Conservation (phyloP, 768 basidiomycete species). For the Trametes cinnabarina region DNA sequence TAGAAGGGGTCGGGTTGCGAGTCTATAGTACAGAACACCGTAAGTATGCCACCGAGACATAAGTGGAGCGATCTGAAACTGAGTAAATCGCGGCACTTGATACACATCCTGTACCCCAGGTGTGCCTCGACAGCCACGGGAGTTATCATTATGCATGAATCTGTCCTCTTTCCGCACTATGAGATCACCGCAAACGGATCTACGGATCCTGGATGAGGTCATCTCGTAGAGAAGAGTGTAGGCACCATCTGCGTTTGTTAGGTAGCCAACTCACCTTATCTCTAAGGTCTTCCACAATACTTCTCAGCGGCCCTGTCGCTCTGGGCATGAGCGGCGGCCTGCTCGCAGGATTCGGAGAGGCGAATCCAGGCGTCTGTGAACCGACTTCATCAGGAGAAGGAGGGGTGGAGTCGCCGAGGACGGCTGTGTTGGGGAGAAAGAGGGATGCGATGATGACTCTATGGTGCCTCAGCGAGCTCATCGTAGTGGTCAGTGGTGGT, state of each 20-base stretch:
- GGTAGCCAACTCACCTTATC: constrained; percentile 46
- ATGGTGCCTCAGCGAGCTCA: constrained; percentile 73
- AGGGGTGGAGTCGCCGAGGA: constrained; percentile 55
- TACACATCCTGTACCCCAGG: too few relatives aligned
- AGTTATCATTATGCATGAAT: too few relatives aligned
- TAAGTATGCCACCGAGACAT: too few relatives aligned
- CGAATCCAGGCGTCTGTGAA: constrained; percentile 20
- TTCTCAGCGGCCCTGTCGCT: constrained; percentile 46
- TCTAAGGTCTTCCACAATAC: constrained; percentile 78
- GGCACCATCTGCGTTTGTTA: too few relatives aligned
- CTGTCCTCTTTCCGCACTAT: too few relatives aligned
- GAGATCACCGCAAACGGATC: too few relatives aligned
- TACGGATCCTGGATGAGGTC: too few relatives aligned
- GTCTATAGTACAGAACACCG: too few relatives aligned
- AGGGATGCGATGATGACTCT: constrained; percentile 80
- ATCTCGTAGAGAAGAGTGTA: too few relatives aligned
- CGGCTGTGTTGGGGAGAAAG: constrained; percentile 74
- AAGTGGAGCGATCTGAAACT: too few relatives aligned
- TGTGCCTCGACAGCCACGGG: too few relatives aligned
- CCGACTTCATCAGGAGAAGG: constrained; percentile 38
- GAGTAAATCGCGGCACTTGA: too few relatives aligned
- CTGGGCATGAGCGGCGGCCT: constrained; percentile 17
- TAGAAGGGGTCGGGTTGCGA: constrained; percentile 44
- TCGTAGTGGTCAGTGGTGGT: constrained; percentile 32
- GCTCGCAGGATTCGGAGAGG: constrained; percentile 11